phyloP scores from a whole-genome alignment of 176 grass and related monocot genomes.

The Aegilops umbellulata region DNA sequence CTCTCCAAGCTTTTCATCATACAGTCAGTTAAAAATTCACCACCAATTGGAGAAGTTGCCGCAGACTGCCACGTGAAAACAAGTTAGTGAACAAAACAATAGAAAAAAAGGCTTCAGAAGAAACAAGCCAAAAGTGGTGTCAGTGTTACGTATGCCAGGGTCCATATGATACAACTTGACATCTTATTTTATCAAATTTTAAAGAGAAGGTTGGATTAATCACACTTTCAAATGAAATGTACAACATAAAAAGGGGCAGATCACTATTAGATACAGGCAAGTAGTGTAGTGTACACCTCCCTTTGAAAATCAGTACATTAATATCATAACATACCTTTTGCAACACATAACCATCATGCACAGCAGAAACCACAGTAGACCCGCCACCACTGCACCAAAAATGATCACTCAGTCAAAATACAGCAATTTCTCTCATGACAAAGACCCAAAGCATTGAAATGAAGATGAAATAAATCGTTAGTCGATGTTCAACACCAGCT shows the following conservation, averaged over 20 bases:
- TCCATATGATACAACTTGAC: neutral
- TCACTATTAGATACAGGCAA: constrained; percentile 2
- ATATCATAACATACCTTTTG: constrained; percentile 73
- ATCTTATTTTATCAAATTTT: neutral
- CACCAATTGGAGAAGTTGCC: constrained; percentile 81
- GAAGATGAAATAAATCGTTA: neutral
- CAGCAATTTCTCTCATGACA: neutral
- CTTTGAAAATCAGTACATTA: constrained; percentile 5
- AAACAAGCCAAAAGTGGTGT: neutral
- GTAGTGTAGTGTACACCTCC: neutral
- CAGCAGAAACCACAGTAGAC: constrained; percentile 90
- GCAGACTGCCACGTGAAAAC: constrained; percentile 70
- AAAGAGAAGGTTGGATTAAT: neutral
- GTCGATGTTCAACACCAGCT: neutral
- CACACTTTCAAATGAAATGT: constrained; percentile 12
- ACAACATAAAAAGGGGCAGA: constrained; percentile 1
- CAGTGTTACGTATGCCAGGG: neutral
- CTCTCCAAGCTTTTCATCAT: constrained; percentile 99
- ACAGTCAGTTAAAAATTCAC: constrained; percentile 98
- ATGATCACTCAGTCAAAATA: constrained; percentile 31
- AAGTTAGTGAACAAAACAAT: constrained; percentile 10
- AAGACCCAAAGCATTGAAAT: constrained; percentile 13
- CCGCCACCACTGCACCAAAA: constrained; percentile 82
- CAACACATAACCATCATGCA: constrained; percentile 96
- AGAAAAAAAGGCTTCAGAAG: neutral